Percentiles rank a stretch among this genome's conserved stretches.
Evolutionary conservation across 2,329 filamentous ascomycete species (phyloP).

Genomic region (Paraconiothyrium sp.): DNA sequence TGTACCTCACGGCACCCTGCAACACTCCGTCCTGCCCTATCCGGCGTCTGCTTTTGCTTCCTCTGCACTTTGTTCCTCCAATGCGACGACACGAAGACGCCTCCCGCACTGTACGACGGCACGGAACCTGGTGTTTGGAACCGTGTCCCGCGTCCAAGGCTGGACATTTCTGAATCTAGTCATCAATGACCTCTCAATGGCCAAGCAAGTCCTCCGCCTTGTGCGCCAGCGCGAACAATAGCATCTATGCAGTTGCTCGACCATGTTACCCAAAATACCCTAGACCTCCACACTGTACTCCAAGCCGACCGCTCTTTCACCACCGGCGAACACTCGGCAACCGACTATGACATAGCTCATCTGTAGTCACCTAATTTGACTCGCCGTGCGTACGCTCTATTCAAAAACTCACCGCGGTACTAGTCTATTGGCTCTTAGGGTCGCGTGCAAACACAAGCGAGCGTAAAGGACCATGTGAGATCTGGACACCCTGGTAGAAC

Average conservation of each 20-base stretch:
- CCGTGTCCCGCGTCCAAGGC: conserved; percentile 16
- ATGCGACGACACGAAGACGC: conserved; percentile 16
- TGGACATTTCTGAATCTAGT: conserved; percentile 15
- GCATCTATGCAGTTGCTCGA: not conserved
- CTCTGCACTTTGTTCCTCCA: conserved; percentile 21
- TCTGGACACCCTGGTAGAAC: not conserved
- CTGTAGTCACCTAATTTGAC: not conserved
- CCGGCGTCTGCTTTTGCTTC: conserved; percentile 3
- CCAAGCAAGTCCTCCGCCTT: conserved; percentile 2
- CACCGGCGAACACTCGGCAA: not conserved
- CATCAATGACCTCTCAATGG: conserved; percentile 6
- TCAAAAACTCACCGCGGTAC: not conserved
- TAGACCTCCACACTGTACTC: conserved; percentile 1
- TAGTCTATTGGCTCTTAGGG: not conserved
- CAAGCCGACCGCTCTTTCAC: conserved; percentile 6
- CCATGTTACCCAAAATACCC: conserved; percentile 3
- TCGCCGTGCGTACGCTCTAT: not conserved
- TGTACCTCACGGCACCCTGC: conserved; percentile 19
- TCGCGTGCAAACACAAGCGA: not conserved
- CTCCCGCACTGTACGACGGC: conserved; percentile 23
- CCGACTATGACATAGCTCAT: not conserved
- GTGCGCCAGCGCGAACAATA: not conserved
- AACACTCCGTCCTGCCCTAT: conserved; percentile 10
- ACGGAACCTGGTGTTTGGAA: conserved; percentile 30
- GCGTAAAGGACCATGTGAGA: not conserved